phyloP scores from a whole-genome alignment of 495 filamentous ascomycete genomes.

The Hypoxylon fuscum region DNA sequence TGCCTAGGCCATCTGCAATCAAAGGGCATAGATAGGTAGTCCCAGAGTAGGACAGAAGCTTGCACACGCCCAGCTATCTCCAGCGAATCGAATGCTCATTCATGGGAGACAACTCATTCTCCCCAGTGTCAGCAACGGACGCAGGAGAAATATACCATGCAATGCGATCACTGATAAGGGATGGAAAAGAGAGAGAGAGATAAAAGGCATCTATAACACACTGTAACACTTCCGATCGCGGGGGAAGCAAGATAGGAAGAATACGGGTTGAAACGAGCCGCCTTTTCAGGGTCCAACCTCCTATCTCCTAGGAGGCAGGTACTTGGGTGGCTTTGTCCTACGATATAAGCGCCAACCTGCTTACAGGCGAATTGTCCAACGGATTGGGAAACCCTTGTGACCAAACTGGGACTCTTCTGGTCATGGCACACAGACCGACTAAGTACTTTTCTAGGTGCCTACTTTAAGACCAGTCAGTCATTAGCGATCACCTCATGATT shows the following conservation, averaged over 20 bases:
- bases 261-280: slow-evolving; percentile 23
- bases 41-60: not conserved
- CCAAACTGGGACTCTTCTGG: slow-evolving; percentile 3
- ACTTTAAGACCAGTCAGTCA: slow-evolving; percentile 2
- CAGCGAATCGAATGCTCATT: slow-evolving; percentile 23
- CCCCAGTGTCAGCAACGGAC: slow-evolving; percentile 19
- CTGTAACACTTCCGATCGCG: slow-evolving; percentile 18
- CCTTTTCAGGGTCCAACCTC: slow-evolving; percentile 35
- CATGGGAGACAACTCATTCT: slow-evolving; percentile 11
- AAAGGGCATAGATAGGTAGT: no score
- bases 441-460: slow-evolving; percentile 22
- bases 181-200: slow-evolving; percentile 13
- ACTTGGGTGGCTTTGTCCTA: slow-evolving; percentile 14
- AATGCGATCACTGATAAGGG: slow-evolving; percentile 31
- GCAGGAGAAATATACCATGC: slow-evolving; percentile 6
- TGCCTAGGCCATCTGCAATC: no score
- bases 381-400: slow-evolving; percentile 33
- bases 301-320: no score
- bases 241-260: slow-evolving; percentile 32
- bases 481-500: slow-evolving; percentile 33
- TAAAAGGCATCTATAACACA: not conserved
- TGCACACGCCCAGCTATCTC: slow-evolving; percentile 23
- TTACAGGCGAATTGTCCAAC: slow-evolving; percentile 11
- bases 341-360: slow-evolving; percentile 27
- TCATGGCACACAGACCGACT: slow-evolving; percentile 1